phyloP scores from a whole-genome alignment of 2,329 filamentous ascomycete genomes.

The Colletotrichum spinosum region DNA sequence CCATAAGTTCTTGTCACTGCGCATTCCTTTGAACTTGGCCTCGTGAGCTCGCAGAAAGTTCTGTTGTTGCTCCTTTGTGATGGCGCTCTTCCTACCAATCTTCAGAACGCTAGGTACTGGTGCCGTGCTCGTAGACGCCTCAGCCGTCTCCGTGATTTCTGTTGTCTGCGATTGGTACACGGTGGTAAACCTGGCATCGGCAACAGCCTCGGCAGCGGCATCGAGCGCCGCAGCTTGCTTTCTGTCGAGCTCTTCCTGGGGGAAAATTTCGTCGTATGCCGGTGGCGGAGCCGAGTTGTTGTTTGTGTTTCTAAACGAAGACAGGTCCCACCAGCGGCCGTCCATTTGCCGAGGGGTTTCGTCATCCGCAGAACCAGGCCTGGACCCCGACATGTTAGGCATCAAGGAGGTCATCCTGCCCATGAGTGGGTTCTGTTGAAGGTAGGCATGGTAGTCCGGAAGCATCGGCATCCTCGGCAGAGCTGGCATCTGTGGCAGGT shows the following conservation, averaged over 20 bases:
- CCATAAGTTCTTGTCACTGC: conserved; percentile 74
- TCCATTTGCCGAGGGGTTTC: conserved; percentile 59
- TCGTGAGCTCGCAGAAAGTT: conserved; percentile 71
- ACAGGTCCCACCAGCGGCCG: conserved; percentile 75
- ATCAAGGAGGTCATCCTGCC: conserved; percentile 79
- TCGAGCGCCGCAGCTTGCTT: conserved; percentile 70
- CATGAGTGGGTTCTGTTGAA: conserved; percentile 70
- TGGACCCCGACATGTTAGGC: conserved; percentile 68
- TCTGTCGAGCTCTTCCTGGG: conserved; percentile 62
- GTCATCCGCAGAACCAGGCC: conserved; percentile 60
- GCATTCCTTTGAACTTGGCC: conserved; percentile 71
- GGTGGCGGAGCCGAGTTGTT: conserved; percentile 70
- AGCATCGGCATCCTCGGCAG: conserved; percentile 71
- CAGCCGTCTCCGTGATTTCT: conserved; percentile 54
- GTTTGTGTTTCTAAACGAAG: conserved; percentile 62
- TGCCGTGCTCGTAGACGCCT: conserved; percentile 39
- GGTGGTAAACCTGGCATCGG: conserved; percentile 67
- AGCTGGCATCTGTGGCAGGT: conserved; percentile 67
- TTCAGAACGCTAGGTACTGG: conserved; percentile 57
- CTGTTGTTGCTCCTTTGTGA: conserved; percentile 74
- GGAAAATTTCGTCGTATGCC: conserved; percentile 84
- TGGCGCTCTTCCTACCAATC: conserved; percentile 72
- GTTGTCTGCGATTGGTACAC: conserved; percentile 59
- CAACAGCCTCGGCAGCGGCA: conserved; percentile 68
- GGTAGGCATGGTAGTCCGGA: conserved; percentile 78